Evolutionary conservation across 768 basidiomycete species (phyloP), one percentile per base, ranked within the genome.

Genomic region (Xerocomellus dryophilus): DNA sequence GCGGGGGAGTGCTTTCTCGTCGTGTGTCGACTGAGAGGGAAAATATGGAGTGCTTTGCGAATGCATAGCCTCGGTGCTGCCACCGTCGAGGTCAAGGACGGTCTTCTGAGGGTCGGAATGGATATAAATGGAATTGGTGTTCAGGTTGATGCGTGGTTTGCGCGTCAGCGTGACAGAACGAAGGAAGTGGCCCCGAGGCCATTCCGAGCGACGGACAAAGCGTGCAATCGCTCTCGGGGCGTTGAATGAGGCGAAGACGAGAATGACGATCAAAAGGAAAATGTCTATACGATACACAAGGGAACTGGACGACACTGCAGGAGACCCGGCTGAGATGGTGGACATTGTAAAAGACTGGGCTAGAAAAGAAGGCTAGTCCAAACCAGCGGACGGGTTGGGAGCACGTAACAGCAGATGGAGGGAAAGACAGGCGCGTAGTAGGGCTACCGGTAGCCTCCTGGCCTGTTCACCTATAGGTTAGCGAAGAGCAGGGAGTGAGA

Each of bases 221-320:
- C 84, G 79, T 20, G 76, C 78, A 12, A 83, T 51, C 15, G 73
- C 72, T 39, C 81, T 76, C 18, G 84, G 84, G 8, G 81, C 61
- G 7, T 73, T 71, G 55, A 76, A 66, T 6, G 78, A 54, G 50
- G 77, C 68, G 40, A 79, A 68, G 27, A 75, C 38, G 0, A 67
- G 71, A 36, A 79, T 65, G 44, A 78, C 43, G 21, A 73, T 67
- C 51, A 80, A 49, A 45, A 84, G 63, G 60, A 81, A 70, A 40
- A 83, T 63, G 69, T 79, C 71, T 44, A 80, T 58, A 51, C 76
- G 72, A 58, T 61, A 67, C n/a, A 74, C 65, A 7, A 76, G 46
- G 27, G 52, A 32, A 25, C 36, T 12, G 43, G 47, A n/a, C 6
- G 52, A 8, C 7, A 10, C 7, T 25, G 60, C 7, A 32, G 41